These are phyloP conservation scores for Metrosideros polymorpha DNA, from an alignment of 441 rosid genomes.

Conservation along the genomic window DNA sequence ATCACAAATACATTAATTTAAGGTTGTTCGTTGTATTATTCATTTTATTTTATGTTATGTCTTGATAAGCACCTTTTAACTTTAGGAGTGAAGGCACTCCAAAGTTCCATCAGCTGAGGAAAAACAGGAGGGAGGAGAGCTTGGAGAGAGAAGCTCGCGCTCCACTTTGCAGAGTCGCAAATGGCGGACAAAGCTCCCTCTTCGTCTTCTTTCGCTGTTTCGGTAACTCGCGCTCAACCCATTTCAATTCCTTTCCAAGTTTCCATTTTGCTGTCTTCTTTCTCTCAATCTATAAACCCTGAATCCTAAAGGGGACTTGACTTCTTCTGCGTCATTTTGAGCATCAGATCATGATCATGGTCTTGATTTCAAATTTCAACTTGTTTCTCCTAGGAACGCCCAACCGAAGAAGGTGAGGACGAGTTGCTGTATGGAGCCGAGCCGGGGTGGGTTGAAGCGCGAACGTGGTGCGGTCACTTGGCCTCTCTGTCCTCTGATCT, in stretches of 20 bases:
- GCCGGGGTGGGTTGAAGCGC: slow-evolving; percentile 93
- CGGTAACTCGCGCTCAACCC: neutral
- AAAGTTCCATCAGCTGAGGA: neutral
- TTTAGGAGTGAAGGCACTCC: neutral
- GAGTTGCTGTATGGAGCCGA: slow-evolving; percentile 47
- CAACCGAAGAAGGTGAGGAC: slow-evolving; percentile 18
- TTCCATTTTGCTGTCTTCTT: neutral
- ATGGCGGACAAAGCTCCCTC: slow-evolving; percentile 23
- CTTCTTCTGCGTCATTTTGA: neutral
- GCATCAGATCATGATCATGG: neutral
- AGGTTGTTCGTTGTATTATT: accelerated
- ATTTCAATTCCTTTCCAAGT: neutral
- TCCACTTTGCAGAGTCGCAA: neutral
- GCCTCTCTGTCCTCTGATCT: slow-evolving; percentile 53
- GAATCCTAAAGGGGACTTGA: neutral
- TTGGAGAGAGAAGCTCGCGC: neutral
- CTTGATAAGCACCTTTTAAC: no score
- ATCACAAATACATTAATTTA: accelerated
- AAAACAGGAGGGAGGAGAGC: neutral
- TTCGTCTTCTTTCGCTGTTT: slow-evolving; percentile 15
- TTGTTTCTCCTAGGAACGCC: slow-evolving; percentile 18
- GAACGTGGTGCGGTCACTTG: slow-evolving; percentile 73
- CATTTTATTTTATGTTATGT: no score
- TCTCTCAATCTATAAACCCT: neutral
- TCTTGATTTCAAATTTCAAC: slow-evolving; percentile 2